phyloP scores from a whole-genome alignment of 768 basidiomycete genomes.

The Termitomyces bulborhizus region DNA sequence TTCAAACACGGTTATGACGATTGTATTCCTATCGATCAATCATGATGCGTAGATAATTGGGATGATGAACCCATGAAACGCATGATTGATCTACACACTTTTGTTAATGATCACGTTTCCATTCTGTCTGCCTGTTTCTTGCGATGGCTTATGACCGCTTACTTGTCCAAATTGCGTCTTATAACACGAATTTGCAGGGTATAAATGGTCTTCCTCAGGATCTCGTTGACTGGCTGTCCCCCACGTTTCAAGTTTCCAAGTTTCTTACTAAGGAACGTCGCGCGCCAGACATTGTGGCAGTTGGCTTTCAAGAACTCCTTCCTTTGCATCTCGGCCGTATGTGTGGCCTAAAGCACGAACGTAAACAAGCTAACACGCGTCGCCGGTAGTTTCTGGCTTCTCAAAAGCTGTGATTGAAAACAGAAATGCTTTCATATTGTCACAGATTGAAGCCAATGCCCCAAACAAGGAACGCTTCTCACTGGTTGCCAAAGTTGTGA shows the following conservation, averaged over 20 bases:
- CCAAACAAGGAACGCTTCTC: conserved; percentile 71
- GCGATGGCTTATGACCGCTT: conserved; percentile 26
- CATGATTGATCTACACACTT: too few relatives aligned
- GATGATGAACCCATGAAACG: too few relatives aligned
- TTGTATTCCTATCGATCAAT: too few relatives aligned
- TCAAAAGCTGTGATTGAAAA: conserved; percentile 65
- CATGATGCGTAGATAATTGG: too few relatives aligned
- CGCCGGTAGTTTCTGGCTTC: conserved; percentile 62
- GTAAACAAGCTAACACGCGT: conserved; percentile 4
- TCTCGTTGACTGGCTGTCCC: conserved; percentile 87
- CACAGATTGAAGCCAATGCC: conserved; percentile 66
- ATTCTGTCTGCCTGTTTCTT: background rate
- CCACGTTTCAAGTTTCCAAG: conserved; percentile 69
- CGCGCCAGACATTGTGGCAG: conserved; percentile 82
- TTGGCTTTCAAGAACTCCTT: conserved; percentile 91
- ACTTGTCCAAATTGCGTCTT: conserved; percentile 78
- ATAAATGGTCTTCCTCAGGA: conserved; percentile 71
- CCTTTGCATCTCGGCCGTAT: conserved; percentile 83
- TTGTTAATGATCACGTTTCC: background rate
- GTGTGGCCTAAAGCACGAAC: conserved; percentile 23
- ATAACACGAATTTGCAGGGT: conserved; percentile 89
- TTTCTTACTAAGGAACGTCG: conserved; percentile 58
- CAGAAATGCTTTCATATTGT: conserved; percentile 65
- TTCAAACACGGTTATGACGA: too few relatives aligned
- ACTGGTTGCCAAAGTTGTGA: conserved; percentile 72